Percentiles rank a stretch among this genome's conserved stretches.
Conservation (phyloP, 2,329 filamentous ascomycete genomes). For the Apiospora koreana region DNA sequence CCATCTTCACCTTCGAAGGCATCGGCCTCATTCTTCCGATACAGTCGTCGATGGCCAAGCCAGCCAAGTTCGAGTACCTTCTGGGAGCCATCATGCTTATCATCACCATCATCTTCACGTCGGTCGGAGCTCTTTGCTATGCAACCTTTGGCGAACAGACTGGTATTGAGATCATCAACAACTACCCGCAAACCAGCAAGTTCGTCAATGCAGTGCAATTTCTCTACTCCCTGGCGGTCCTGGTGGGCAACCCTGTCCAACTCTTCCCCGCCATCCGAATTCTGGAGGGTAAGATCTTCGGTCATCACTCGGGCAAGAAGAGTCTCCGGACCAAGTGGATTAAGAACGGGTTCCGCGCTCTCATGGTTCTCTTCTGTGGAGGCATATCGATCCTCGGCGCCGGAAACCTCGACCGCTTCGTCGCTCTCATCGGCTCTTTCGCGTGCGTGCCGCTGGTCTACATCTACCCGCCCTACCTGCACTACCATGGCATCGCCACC, state of each 20-base stretch:
- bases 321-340: slow-evolving; percentile 70
- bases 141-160: slow-evolving; percentile 70
- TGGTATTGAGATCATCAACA: slow-evolving; percentile 74
- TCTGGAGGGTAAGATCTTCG: slow-evolving; percentile 68
- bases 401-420: slow-evolving; percentile 72
- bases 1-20: slow-evolving; percentile 79
- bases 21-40: slow-evolving; percentile 78
- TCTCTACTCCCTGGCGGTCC: slow-evolving; percentile 70
- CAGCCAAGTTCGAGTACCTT: slow-evolving; percentile 65
- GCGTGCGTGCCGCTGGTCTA: slow-evolving; percentile 77
- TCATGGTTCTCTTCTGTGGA: slow-evolving; percentile 59
- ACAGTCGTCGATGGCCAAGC: slow-evolving; percentile 72
- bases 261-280: slow-evolving; percentile 74
- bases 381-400: slow-evolving; percentile 64
- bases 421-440: slow-evolving; percentile 71
- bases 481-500: slow-evolving; percentile 66
- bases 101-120: slow-evolving; percentile 73
- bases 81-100: slow-evolving; percentile 71
- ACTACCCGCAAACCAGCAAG: slow-evolving; percentile 69
- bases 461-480: slow-evolving; percentile 72
- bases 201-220: slow-evolving; percentile 78
- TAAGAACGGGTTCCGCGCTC: slow-evolving; percentile 68
- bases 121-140: slow-evolving; percentile 72
- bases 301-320: slow-evolving; percentile 67
- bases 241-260: slow-evolving; percentile 75